Base-by-base conservation (phyloP, 176 grass and related monocot genomes). In the Oryza nivara region DNA sequence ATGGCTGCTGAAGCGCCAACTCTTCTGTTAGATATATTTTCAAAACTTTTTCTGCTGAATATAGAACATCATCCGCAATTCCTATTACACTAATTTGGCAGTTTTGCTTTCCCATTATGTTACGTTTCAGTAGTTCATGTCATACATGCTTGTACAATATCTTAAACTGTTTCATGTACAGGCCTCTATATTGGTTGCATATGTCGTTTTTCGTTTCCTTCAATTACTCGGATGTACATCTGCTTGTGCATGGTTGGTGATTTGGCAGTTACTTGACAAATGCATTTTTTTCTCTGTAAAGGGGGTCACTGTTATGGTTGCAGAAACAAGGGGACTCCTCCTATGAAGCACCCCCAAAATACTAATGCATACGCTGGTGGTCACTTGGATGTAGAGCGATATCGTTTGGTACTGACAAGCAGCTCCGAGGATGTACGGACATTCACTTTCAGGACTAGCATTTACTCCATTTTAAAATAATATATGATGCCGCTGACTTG, bases 271-370 rank as follows among this genome's bases (percentile, higher is more conserved):
- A 61, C 35, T 11, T 77, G 75, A 64, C 34, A 41, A 8, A 69
- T 69, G 67, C 1, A 61, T 77, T n/a, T 11, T 61, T 77, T 43
- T 48, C 11, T 77, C 8, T 60, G 10, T 63, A 3, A 77, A 77
- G 75, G 75, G 38, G 47, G 12, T 75, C 5, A 9, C 32, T 77
- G 75, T 13, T 58, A 64, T 61, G 75, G 54, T 77, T 64, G 75
- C 40, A 41, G 6, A 64, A 77, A 77, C 54, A 77, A 77, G n/a
- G 75, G 75, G 14, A 64, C 36, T 63, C 75, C 56, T 23, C 19
- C 2, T 23, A 77, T 77, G 75, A 77, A 40, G 54, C 75, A 77
- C 32, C 75, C 75, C 30, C 38, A 40, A 34, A 23, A 64, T 63
- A 4, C 2, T 41, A 11, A 38, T 38, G 32, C 34, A 60, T 77